These are phyloP conservation scores for Datura wrightii DNA, from an alignment of 257 asterid species.

Conservation along the genomic window DNA sequence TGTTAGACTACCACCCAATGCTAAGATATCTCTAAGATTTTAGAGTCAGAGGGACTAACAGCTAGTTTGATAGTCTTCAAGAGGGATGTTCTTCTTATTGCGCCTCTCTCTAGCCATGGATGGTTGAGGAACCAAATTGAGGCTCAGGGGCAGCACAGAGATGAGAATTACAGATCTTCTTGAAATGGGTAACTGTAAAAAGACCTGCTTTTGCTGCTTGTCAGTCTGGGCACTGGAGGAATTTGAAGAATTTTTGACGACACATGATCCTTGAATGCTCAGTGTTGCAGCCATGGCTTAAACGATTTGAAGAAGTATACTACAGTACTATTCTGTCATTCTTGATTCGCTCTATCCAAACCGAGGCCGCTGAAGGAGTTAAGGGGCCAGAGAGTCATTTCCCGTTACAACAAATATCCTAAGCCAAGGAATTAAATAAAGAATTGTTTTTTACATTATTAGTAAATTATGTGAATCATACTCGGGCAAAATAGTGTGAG, in stretches of 20 bases:
- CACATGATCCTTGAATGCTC: slow-evolving; percentile 37
- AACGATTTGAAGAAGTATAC: neutral
- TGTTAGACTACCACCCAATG: neutral
- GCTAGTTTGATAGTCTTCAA: slow-evolving; percentile 70
- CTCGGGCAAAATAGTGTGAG: no score
- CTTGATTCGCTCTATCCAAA: slow-evolving; percentile 23
- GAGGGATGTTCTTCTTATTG: slow-evolving; percentile 71
- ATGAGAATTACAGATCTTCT: slow-evolving; percentile 75
- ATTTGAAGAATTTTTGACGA: slow-evolving; percentile 34
- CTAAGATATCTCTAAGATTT: neutral
- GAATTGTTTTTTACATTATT: no score
- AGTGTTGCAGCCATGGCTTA: slow-evolving; percentile 57
- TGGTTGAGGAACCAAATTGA: slow-evolving; percentile 55
- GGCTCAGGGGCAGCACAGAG: slow-evolving; percentile 60
- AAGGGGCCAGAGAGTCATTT: slow-evolving; percentile 15
- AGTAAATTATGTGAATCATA: no score
- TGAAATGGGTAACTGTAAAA: slow-evolving; percentile 58
- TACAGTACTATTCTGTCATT: neutral
- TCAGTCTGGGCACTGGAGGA: slow-evolving; percentile 27
- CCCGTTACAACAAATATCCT: neutral
- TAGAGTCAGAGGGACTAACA: slow-evolving; percentile 44
- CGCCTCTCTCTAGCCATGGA: slow-evolving; percentile 91
- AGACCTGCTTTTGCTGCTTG: slow-evolving; percentile 31
- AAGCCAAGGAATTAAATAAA: neutral
- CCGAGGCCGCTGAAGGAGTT: slow-evolving; percentile 24